Evolutionary conservation across 2,329 filamentous ascomycete genomes (phyloP).

Genomic region (Fusarium sterilihyphosum): DNA sequence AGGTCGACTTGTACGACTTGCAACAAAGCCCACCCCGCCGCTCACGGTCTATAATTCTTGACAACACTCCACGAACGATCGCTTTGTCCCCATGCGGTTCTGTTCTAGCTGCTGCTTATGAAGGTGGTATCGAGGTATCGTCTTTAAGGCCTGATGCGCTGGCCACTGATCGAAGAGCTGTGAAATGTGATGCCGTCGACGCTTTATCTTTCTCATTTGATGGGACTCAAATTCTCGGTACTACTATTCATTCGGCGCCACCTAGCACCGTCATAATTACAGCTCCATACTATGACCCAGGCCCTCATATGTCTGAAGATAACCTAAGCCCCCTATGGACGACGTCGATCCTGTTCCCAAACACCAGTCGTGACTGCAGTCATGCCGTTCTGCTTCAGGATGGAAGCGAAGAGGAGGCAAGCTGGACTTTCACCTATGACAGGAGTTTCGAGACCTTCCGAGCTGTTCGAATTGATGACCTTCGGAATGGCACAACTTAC

Average conservation of each 20-base stretch:
- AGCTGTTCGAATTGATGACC: conserved; percentile 78
- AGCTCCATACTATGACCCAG: conserved; percentile 81
- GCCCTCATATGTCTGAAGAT: conserved; percentile 71
- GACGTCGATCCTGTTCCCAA: conserved; percentile 84
- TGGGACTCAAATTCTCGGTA: conserved; percentile 81
- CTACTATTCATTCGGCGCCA: conserved; percentile 71
- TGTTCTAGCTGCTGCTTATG: conserved; percentile 85
- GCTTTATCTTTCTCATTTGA: conserved; percentile 79
- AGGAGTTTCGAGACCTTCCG: conserved; percentile 80
- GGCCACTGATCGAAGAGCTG: conserved; percentile 74
- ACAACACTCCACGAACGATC: conserved; percentile 81
- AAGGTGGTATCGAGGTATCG: conserved; percentile 88
- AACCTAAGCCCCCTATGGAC: conserved; percentile 83
- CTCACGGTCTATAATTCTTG: conserved; percentile 78
- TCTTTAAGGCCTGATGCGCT: conserved; percentile 73
- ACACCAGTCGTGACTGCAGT: conserved; percentile 81
- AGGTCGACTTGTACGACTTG: conserved; percentile 87
- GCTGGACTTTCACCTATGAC: conserved; percentile 83
- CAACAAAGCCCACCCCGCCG: conserved; percentile 71
- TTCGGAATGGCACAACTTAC: conserved; percentile 80
- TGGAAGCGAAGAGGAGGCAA: conserved; percentile 70
- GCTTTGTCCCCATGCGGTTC: conserved; percentile 83
- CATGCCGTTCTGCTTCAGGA: conserved; percentile 77
- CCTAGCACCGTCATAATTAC: conserved; percentile 80
- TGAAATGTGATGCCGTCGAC: conserved; percentile 82